These are phyloP conservation scores for Neckera pumila DNA, from an alignment of 225 moss, liverwort and hornwort genomes.

Conservation along the genomic window DNA sequence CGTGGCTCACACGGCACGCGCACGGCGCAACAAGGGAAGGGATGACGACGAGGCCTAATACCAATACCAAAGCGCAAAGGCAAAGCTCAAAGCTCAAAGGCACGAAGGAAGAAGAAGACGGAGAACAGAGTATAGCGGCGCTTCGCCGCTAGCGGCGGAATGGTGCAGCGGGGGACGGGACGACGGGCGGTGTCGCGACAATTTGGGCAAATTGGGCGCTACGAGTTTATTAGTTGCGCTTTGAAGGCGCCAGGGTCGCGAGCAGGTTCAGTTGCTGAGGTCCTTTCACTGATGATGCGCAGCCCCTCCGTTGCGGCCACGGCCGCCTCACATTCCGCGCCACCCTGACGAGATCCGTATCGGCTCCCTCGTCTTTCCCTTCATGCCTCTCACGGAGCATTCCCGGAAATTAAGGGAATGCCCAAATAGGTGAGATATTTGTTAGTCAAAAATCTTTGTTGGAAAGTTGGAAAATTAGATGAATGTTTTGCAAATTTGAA, in stretches of 20 bases:
- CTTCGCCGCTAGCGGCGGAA: neutral
- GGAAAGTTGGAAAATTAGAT: neutral
- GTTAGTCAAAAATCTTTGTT: neutral
- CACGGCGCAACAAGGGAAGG: neutral
- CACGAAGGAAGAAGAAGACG: neutral
- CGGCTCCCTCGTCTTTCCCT: neutral
- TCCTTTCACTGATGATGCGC: neutral
- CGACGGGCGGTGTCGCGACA: neutral
- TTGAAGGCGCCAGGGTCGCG: neutral
- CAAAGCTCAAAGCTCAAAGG: neutral
- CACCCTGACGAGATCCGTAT: neutral
- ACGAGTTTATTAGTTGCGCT: neutral
- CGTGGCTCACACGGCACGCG: neutral
- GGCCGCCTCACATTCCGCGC: neutral
- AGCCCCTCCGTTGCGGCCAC: neutral
- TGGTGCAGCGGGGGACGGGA: neutral
- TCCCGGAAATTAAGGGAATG: neutral
- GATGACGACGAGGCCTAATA: no score
- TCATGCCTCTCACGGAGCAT: neutral
- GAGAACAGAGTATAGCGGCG: neutral
- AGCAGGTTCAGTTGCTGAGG: neutral
- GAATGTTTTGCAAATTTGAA: neutral
- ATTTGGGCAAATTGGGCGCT: neutral
- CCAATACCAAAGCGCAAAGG: neutral
- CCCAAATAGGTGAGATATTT: neutral